phyloP scores from a whole-genome alignment of 352 stramenopile species.

The Nothophytophthora sp. region DNA sequence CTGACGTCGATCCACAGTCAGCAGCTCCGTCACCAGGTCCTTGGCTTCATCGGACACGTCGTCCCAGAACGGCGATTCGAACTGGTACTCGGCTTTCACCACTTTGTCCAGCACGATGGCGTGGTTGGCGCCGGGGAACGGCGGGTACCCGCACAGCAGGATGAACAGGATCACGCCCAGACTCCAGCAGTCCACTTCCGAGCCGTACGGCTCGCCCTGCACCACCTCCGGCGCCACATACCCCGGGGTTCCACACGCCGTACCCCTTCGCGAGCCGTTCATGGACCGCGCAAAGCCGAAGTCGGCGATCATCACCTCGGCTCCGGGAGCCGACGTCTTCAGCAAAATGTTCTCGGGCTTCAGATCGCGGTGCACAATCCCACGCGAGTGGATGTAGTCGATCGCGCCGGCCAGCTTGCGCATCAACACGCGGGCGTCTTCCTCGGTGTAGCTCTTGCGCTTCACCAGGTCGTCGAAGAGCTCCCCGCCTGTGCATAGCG shows the following conservation, averaged over 20 bases:
- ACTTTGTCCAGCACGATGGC: constrained; percentile 75
- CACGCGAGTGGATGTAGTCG: constrained; percentile 91
- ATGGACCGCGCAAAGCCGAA: constrained; percentile 87
- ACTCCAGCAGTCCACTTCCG: constrained; percentile 94
- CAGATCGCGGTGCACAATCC: constrained; percentile 92
- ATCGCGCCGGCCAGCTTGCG: constrained; percentile 91
- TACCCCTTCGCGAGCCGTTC: constrained; percentile 53
- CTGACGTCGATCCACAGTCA: constrained; percentile 89
- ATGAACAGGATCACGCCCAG: constrained; percentile 96
- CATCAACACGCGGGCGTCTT: constrained; percentile 92
- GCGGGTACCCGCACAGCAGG: constrained; percentile 92
- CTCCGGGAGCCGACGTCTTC: constrained; percentile 68
- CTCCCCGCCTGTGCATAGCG: constrained; percentile 86
- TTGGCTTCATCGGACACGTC: constrained; percentile 93
- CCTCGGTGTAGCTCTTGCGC: constrained; percentile 95
- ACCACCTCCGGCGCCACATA: constrained; percentile 96
- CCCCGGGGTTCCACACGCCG: constrained; percentile 80
- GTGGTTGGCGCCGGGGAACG: constrained; percentile 78
- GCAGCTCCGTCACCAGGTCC: constrained; percentile 92
- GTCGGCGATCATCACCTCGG: constrained; percentile 87
- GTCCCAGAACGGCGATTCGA: constrained; percentile 93
- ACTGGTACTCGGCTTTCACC: constrained; percentile 90
- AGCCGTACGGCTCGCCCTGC: constrained; percentile 82
- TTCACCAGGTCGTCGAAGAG: constrained; percentile 96
- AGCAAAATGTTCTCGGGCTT: constrained; percentile 92